Percentiles rank a stretch among this genome's conserved stretches.
phyloP scores from a whole-genome alignment of 2,329 filamentous ascomycete genomes.

The Fusarium sulawesiense region DNA sequence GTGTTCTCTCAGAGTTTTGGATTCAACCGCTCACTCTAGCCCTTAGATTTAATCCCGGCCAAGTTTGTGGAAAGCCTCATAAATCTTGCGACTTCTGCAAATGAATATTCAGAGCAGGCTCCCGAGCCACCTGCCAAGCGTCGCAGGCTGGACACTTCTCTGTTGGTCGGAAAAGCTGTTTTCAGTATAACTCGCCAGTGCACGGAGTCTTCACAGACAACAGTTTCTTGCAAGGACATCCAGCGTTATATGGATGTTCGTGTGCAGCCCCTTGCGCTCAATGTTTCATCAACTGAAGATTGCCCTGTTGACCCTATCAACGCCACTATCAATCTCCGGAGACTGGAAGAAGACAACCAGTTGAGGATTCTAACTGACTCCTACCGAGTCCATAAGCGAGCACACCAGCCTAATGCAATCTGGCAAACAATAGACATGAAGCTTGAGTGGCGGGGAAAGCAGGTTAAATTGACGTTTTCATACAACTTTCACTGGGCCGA shows the following conservation, averaged over 20 bases:
- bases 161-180: constrained; percentile 38
- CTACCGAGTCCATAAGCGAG: constrained; percentile 13
- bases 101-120: constrained; percentile 8
- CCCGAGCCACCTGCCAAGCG: constrained; percentile 48
- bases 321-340: constrained; percentile 37
- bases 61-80: constrained; percentile 41
- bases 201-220: constrained; percentile 11
- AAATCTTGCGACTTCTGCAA: constrained; percentile 33
- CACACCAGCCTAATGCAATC: constrained; percentile 47
- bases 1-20: background rate
- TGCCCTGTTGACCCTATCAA: constrained; percentile 15
- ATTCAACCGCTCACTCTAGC: background rate
- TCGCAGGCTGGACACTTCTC: constrained; percentile 43
- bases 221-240: constrained; percentile 31
- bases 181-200: constrained; percentile 47
- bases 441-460: constrained; percentile 45
- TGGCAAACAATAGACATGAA: constrained; percentile 51
- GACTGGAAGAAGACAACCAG: constrained; percentile 38
- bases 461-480: constrained; percentile 47
- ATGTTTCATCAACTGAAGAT: constrained; percentile 28
- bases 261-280: constrained; percentile 20
- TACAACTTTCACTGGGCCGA: constrained; percentile 59
- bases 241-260: constrained; percentile 39
- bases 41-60: constrained; percentile 43
- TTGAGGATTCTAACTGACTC: constrained; percentile 5